Evolutionary conservation across 2,329 filamentous ascomycete species (phyloP), one percentile per base, ranked within the genome.

Genomic region (Hymenoscyphus fraxineus): DNA sequence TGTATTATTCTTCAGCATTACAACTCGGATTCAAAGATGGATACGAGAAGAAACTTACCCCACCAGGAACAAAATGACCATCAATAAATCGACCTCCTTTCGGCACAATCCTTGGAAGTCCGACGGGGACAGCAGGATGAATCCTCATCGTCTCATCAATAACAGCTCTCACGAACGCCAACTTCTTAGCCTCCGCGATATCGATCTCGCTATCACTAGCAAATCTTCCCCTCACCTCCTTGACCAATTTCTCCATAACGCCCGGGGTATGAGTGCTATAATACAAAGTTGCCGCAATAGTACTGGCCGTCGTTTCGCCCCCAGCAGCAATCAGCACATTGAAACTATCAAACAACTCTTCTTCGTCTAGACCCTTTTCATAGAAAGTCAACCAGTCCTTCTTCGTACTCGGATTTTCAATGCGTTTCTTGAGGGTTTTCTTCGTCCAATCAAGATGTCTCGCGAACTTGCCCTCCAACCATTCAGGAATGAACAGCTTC

Each of bases 171-270:
- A 64, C 15, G 15, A 64, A 66, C 3, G 39, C 15, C 4, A 67
- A 59, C 19, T 64, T 56, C 19, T 65, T 59, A 12, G 60, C 38
- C 27, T 39, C 47, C 9, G 40, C 47, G 10, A 54, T 15, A 9
- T 44, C 56, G 7, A 64, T 64, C n/a, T 64, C 58, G 13, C 39
- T 19, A 31, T 61, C 61, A n/a, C 58, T 66, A 0, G 64, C 62
- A 62, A 81, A 82, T 0, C 73, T 39, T 0, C 71, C 67, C 0
- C 79, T 78, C 0, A 83, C 73, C 69, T 83, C 81, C 0, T 73
- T 22, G 0, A 67, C 70, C 9, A 81, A 58, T 39, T 70, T 77
- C 66, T 72, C 59, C 3, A 77, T 66, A 0, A 65, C 67, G 0
- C 69, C 63, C 0, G 76, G 77, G 55, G 78, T 75, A 4, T 58